Evolutionary conservation across 176 grass and related monocot genomes (phyloP).

Genomic region (Neostapfia colusana): DNA sequence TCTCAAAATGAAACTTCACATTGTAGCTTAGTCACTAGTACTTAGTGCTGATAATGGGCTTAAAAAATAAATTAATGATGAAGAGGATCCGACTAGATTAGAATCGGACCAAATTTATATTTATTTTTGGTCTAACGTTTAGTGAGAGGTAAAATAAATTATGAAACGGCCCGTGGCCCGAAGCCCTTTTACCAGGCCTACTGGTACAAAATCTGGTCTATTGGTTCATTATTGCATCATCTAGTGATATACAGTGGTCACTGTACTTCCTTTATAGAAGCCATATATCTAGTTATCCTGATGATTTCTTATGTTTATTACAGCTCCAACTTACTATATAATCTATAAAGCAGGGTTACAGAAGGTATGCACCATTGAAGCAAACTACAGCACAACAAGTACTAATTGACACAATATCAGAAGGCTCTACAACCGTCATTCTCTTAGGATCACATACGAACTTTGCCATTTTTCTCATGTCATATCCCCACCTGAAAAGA

Average conservation of each 20-base stretch:
- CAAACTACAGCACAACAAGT: conserved; percentile 73
- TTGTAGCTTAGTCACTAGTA: background rate
- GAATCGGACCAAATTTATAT: too few species aligned
- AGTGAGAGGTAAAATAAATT: too few species aligned
- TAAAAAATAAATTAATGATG: too few species aligned
- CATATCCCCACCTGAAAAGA: conserved; percentile 61
- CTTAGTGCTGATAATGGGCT: too few species aligned
- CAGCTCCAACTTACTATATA: conserved; percentile 17
- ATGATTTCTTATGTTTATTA: conserved; percentile 11
- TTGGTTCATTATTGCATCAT: background rate
- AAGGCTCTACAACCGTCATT: conserved; percentile 62
- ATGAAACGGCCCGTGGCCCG: too few species aligned
- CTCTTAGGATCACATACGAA: conserved; percentile 73
- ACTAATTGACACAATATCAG: conserved; percentile 69
- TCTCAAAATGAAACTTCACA: background rate
- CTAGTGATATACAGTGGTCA: background rate
- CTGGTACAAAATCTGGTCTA: background rate
- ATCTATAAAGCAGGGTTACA: conserved; percentile 55
- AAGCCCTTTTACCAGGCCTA: too few species aligned
- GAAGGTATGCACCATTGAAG: conserved; percentile 63
- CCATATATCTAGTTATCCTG: background rate
- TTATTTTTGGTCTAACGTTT: too few species aligned
- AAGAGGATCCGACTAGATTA: too few species aligned
- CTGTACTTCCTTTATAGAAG: conserved; percentile 5
- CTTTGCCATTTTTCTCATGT: conserved; percentile 77